Base-by-base conservation (phyloP, 1,284 basidiomycete genomes). In the Marasmius fiardii region DNA sequence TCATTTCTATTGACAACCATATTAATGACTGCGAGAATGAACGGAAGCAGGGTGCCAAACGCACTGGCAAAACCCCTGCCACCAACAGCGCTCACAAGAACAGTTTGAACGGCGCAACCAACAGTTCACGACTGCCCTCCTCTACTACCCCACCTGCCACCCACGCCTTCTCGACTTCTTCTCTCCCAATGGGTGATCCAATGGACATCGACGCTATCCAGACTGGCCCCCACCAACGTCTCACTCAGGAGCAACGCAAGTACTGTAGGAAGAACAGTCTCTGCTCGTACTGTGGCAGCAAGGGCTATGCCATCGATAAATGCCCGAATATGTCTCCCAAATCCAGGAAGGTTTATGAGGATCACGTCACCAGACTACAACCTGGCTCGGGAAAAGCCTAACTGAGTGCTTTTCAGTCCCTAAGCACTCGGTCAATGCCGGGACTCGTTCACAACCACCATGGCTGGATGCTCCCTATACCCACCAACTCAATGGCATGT, bases 371-470 rank as follows among this genome's bases (percentile, higher is more conserved):
- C n/a, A n/a, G n/a, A n/a, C n/a, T n/a, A n/a, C n/a, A n/a, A n/a
- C 56, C 61, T 58, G 23, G 57, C 51, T 54, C 57, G 65, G 67
- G 66, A 71, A 74, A 74, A 71, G 71, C 64, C 57, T 66, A 60
- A 63, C n/a, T n/a, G n/a, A n/a, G n/a, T n/a, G n/a, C n/a, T n/a
- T n/a, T n/a, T n/a, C n/a, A n/a, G n/a, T n/a, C 64, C 63, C 56
- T 56, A 62, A 64, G 65, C 65, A 61, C 61, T 63, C 64, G 63
- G 68, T 61, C 54, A 53, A 60, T 57, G 55, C 45, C 53, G 62
- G 67, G 67, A 67, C 65, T 55, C 62, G n/a, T n/a, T n/a, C n/a
- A n/a, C n/a, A n/a, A n/a, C n/a, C n/a, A n/a, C n/a, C n/a, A n/a
- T n/a, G n/a, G n/a, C n/a, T n/a, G n/a, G n/a, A n/a, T n/a, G n/a